phyloP scores from a whole-genome alignment of 1,139 yeast genomes.

The Suhomyces wounanorum region DNA sequence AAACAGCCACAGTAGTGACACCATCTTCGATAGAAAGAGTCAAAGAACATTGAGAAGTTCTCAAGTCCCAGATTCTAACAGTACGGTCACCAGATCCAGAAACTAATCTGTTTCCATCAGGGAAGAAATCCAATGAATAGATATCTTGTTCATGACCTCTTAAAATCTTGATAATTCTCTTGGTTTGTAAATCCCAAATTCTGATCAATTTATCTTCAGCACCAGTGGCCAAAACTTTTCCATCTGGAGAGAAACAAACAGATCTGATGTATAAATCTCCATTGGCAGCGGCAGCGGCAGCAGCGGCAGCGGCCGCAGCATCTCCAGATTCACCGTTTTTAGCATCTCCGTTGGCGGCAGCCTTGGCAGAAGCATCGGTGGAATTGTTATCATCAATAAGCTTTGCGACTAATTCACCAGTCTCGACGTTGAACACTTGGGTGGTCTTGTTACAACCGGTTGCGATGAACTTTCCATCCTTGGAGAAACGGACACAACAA shows the following conservation, averaged over 20 bases:
- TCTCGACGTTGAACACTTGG: constrained; percentile 88
- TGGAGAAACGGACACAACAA: constrained; percentile 92
- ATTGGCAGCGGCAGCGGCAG: constrained; percentile 46
- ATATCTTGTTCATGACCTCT: constrained; percentile 98
- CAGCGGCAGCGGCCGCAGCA: constrained; percentile 26
- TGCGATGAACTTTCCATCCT: constrained; percentile 90
- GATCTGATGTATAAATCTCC: constrained; percentile 92
- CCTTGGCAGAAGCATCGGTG: constrained; percentile 37
- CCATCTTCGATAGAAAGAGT: constrained; percentile 95
- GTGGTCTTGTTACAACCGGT: constrained; percentile 98
- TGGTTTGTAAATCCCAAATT: constrained; percentile 91
- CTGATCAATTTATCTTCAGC: constrained; percentile 97
- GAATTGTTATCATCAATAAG: constrained; percentile 74
- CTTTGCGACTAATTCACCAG: constrained; percentile 85
- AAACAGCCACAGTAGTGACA: constrained; percentile 95
- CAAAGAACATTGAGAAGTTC: constrained; percentile 85
- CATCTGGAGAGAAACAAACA: constrained; percentile 96
- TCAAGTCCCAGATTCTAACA: constrained; percentile 95
- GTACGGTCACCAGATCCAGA: constrained; percentile 97
- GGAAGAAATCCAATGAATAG: constrained; percentile 93
- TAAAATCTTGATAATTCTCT: constrained; percentile 83
- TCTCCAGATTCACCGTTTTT: constrained; percentile 20
- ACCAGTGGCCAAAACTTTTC: constrained; percentile 93
- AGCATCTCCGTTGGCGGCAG: constrained; percentile 22
- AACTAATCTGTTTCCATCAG: constrained; percentile 90